Base-by-base conservation (phyloP, 768 basidiomycete genomes). In the Macrolepiota dolichaula region DNA sequence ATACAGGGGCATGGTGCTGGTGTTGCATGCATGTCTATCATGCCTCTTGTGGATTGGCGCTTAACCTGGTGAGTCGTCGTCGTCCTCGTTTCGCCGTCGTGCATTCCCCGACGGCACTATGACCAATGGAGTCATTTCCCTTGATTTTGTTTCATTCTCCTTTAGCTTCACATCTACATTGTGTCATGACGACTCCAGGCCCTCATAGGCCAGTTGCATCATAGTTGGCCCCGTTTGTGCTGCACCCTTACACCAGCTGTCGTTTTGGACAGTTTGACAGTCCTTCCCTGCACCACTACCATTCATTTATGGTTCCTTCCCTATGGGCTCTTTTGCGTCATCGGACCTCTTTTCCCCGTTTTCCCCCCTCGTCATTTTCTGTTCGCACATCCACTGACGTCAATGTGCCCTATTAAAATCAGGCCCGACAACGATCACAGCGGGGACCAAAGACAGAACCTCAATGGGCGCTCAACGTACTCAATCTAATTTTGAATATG, bases 1-100 rank as follows among this genome's bases (percentile, higher is more conserved):
- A 90, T 66, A 81, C 81, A 29, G 88, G 91, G 50, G 88, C 89
- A 10, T 93, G 91, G 92, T 89, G 87, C 66, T 94, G 84, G 74
- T 89, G 84, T 64, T 79, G 79, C 69, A 88, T 91, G 78, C 91
- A 94, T 70, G 77, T 85, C 49, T 76, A 88, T 63, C 83, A 92
- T 65, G 88, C 87, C 44, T 87, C 87, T 61, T 85, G 85, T 66
- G 74, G 81, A 35, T 77, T 92, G 57, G 86, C 84, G 19, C 69
- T 92, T 40, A 81, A 83, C 65, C 78, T 80, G 71, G 91, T 91
- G 67, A 74, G 83, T 78, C 63, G 52, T 59, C 59, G 59, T 42
- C 19, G 15, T 47, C 35, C 29, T 27, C 11, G 22, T 44, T 51
- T 52, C n/a, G 25, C 3, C 35, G n/a, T 49, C 49, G 32, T 49